Base-by-base conservation (phyloP, 2,329 filamentous ascomycete species). In the Diaporthe humulicola region DNA sequence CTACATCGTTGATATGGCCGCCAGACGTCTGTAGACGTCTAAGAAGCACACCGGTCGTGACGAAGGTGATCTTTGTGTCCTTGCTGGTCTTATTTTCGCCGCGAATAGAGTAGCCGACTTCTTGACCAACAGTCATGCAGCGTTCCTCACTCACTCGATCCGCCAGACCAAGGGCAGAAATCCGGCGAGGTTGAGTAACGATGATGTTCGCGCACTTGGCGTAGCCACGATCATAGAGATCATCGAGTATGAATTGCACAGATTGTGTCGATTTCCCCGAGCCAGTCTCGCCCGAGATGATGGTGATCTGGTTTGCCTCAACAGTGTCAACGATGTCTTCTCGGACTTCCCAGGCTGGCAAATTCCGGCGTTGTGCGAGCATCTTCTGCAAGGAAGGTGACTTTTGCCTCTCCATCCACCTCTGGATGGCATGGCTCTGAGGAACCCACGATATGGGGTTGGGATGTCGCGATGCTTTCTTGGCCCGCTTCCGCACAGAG, bases 261-360 rank as follows among this genome's bases (percentile, higher is more conserved):
- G 95, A 97, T 83, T 99, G 97, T 0, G 97, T 98, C 66, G 95
- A 98, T 84, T 99, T 99, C 81, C 97, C 97, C 25, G 95, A 98
- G 71, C 97, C 97, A 5, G 97, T 99, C 85, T 98, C 97, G 78
- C 97, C 97, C 57, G 96, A 97, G 79, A 99, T 97, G 80, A 99
- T 98, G 0, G 95, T 98, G 69, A 99, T 95, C 83, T 98, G 93
- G 80, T 96, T 92, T 6, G 88, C 86, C 56, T 89, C 89, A 66
- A 99, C 94, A 0, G 94, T 93, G 28, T 90, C 83, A 14, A 98
- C 91, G 40, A 99, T 94, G 1, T 89, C 87, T 28, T 96, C 92
- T 79, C 91, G 92, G 79, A 97, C 91, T 75, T 91, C 90, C 97
- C 97, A 99, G 2, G 97, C 97, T 3, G 97, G 97, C 3, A 99